Evolutionary conservation across 2,329 filamentous ascomycete species (phyloP), one percentile per base, ranked within the genome.

Genomic region (Lasiodiplodia gonubiensis): DNA sequence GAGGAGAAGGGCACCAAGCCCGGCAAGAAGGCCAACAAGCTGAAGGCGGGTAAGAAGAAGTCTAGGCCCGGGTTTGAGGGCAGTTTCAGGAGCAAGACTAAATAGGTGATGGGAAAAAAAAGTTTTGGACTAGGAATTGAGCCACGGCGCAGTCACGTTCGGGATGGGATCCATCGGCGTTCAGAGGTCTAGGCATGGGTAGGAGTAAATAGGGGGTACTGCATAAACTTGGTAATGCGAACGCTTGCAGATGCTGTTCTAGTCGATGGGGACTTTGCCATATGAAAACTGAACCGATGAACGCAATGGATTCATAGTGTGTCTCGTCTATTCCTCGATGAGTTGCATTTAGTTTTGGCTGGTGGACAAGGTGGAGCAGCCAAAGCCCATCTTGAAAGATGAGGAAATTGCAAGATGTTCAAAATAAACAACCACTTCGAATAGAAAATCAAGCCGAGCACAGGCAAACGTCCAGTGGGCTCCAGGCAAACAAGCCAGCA

Each of bases 1-100:
- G 91, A 92, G 64, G 89, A 92, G 72, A 90, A 89, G 77, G 92
- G 94, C 76, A 88, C 89, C 79, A 97, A 96, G 84, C 73, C 74
- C 46, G 78, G 76, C 69, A 78, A 70, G 71, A 76, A 74, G n/a
- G 83, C 71, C 74, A 82, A 82, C 73, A 88, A 87, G 74, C 85
- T 84, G 11, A 79, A 79, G 68, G 83, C 87, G 67, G 66, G 70
- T 71, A 75, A 68, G 52, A 63, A 63, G 51, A 84, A 83, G 70
- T 82, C 80, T 66, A 79, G 86, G 71, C 84, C 86, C 2, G 86
- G 86, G 1, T 88, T 88, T 73, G 86, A 88, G 76, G 90, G 90
- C 4, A 90, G 90, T 69, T 90, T 94, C 75, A 86, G 85, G 86
- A 84, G 70, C 77, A 67, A 67, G 37, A 33, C 54, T 18, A 67